These are phyloP conservation scores for Prunus yedoensis DNA, from an alignment of 331 rosid species.

Conservation along the genomic window DNA sequence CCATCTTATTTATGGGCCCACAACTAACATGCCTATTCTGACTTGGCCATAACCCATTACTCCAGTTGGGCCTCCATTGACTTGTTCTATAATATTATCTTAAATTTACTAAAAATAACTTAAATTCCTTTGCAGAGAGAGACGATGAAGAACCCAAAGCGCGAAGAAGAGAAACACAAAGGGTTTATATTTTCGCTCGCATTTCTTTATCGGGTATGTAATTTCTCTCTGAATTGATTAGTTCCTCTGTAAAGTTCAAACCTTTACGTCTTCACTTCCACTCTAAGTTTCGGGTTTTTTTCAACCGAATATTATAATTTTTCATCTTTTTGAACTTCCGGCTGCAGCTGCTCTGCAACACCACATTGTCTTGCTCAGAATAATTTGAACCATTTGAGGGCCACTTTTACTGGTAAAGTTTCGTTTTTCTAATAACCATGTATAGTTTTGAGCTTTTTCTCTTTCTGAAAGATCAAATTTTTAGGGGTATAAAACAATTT, in stretches of 20 bases:
- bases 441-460: not conserved
- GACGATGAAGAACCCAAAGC: conserved; percentile 18
- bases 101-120: conserved; percentile 4
- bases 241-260: not conserved
- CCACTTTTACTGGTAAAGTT: conserved; percentile 10
- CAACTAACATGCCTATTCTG: not conserved
- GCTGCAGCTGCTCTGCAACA: conserved; percentile 19
- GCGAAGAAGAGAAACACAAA: not conserved
- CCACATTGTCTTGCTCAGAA: conserved; percentile 22
- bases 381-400: conserved; percentile 9
- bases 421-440: not conserved
- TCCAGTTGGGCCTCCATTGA: conserved; percentile 7
- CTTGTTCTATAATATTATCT: not conserved
- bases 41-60: not conserved
- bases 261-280: not conserved
- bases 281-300: not conserved
- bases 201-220: conserved; percentile 2
- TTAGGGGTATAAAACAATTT: not conserved
- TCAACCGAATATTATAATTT: not conserved
- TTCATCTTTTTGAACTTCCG: not conserved
- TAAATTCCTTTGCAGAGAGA: not conserved
- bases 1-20: not conserved
- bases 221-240: not conserved
- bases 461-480: conserved; percentile 15
- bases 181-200: conserved; percentile 8